Evolutionary conservation across 805 yeast species (phyloP), one percentile per base, ranked within the genome.

Genomic region (Martiniozyma abietophila): DNA sequence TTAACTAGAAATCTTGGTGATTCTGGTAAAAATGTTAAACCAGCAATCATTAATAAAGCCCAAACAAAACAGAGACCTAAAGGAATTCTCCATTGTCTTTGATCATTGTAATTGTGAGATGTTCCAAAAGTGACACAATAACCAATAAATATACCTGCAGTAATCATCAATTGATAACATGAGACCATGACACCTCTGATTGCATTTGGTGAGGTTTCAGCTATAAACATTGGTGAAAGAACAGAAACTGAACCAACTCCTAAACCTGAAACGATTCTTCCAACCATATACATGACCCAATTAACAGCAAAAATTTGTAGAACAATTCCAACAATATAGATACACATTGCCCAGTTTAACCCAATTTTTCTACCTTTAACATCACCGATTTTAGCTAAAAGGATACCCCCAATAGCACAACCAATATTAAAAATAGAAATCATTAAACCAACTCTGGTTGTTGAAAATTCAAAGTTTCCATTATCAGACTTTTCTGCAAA

Each of bases 241-340:
- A 89, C 64, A 3, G 96, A 86, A 1, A 96, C 97, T 36, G 83
- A 71, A 46, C 98, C 98, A 18, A 89, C 96, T 48, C 96, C 97
- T 58, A 83, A 82, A 12, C 98, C 98, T 80, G 92, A 82, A 31
- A 89, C 65, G 45, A 92, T 79, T 54, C 97, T 71, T 28, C 97
- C 98, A 10, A 63, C 76, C 43, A 84, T 78, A 61, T 42, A 38
- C 97, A 89, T 89, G 29, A 80, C 76, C 94, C 96, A 84, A 40
- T 59, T 63, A 25, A 55, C 59, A 10, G 82, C 64, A 12, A 76
- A 51, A 34, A 74, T 71, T 56, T 76, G 82, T 35, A 77, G 58
- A 35, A 70, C 47, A 32, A 73, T 65, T 43, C 84, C 85, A 28
- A 71, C 58, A 33, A 69, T 64, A 52, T 76, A 77, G 37, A 77